Evolutionary conservation across 2,329 filamentous ascomycete genomes (phyloP).

Genomic region (Madurella fahalii): DNA sequence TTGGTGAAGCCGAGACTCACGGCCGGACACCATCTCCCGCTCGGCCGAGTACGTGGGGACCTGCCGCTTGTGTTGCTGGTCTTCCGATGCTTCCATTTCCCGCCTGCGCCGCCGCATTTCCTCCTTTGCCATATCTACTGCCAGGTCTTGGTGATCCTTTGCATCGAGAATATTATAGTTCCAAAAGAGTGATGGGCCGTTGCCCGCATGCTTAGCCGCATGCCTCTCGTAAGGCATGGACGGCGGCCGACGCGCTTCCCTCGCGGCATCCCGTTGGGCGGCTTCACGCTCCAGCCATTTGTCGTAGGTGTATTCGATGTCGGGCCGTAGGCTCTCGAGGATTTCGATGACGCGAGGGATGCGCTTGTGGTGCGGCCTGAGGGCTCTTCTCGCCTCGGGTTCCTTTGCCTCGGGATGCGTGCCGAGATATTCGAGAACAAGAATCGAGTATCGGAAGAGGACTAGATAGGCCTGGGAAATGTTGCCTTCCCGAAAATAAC

Average conservation of each 20-base stretch:
- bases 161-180: conserved; percentile 61
- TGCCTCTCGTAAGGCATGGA: conserved; percentile 34
- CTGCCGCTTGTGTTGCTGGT: conserved; percentile 54
- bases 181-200: conserved; percentile 57
- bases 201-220: conserved; percentile 42
- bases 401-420: conserved; percentile 72
- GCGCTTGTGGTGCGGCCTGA: conserved; percentile 49
- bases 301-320: conserved; percentile 68
- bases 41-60: conserved; percentile 42
- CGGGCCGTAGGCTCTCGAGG: conserved; percentile 75
- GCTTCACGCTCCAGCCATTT: conserved; percentile 58
- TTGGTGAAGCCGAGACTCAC: conserved; percentile 5
- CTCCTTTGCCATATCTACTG: conserved; percentile 68
- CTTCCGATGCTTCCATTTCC: conserved; percentile 53
- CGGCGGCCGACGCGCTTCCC: conserved; percentile 19
- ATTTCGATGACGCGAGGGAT: conserved; percentile 59
- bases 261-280: conserved; percentile 28
- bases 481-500: conserved; percentile 83
- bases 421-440: conserved; percentile 73
- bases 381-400: conserved; percentile 59
- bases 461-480: conserved; percentile 85
- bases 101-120: conserved; percentile 67
- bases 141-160: conserved; percentile 67
- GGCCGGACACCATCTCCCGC: conserved; percentile 29
- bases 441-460: conserved; percentile 80